Percentiles rank a stretch among this genome's conserved stretches.
Conservation (phyloP, 2,329 filamentous ascomycete genomes). For the Sporothrix globosa region DNA sequence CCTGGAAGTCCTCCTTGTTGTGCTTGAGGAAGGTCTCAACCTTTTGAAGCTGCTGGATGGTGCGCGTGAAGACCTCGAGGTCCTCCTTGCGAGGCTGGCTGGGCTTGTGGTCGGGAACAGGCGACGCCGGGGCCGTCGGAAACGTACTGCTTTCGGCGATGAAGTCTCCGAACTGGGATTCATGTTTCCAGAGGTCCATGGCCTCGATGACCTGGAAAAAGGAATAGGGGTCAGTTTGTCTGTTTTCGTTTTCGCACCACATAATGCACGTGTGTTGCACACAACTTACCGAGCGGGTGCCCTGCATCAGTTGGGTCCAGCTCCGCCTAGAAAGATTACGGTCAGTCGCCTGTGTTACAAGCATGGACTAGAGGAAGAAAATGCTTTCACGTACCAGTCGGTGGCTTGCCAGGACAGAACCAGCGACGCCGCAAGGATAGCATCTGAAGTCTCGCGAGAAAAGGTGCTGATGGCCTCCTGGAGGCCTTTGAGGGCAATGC, state of each 20-base stretch:
- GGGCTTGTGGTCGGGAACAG: conserved; percentile 63
- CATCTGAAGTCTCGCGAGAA: conserved; percentile 84
- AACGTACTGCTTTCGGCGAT: conserved; percentile 79
- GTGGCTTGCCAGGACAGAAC: conserved; percentile 94
- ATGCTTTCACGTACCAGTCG: conserved; percentile 72
- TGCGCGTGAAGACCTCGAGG: conserved; percentile 67
- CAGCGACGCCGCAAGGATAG: conserved; percentile 86
- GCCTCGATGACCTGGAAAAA: conserved; percentile 73
- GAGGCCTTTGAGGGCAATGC: conserved; percentile 80
- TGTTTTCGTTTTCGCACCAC: conserved; percentile 19
- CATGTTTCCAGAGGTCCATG: conserved; percentile 89
- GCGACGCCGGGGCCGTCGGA: conserved; percentile 66
- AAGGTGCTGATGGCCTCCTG: conserved; percentile 86
- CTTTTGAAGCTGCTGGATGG: conserved; percentile 67
- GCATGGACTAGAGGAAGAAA: not conserved
- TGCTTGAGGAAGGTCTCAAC: conserved; percentile 70
- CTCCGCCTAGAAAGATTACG: conserved; percentile 65
- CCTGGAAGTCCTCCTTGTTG: conserved; percentile 69
- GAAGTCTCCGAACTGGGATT: conserved; percentile 82
- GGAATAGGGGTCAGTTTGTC: conserved; percentile 24
- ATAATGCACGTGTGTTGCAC: conserved; percentile 18
- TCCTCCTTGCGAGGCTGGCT: conserved; percentile 70
- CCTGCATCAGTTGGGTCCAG: conserved; percentile 92
- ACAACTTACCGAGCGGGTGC: conserved; percentile 76
- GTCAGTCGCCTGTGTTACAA: conserved; percentile 3